phyloP scores from a whole-genome alignment of 1,284 basidiomycete genomes.

The Trichosporon asahii region DNA sequence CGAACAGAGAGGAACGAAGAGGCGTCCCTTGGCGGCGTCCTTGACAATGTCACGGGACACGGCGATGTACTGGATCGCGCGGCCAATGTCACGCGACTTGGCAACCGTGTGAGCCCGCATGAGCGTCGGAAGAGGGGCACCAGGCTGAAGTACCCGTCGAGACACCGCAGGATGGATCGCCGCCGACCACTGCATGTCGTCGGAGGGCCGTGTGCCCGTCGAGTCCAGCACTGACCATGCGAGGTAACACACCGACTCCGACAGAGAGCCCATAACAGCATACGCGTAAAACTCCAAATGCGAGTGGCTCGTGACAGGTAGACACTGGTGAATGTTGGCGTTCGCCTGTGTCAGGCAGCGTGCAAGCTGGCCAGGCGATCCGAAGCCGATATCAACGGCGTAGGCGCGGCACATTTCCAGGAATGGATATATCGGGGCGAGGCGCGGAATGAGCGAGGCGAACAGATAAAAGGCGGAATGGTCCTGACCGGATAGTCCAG shows the following conservation, averaged over 20 bases:
- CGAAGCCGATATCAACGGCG: constrained; percentile 47
- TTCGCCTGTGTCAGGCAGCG: constrained; percentile 7
- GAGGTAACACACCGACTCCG: constrained; percentile 52
- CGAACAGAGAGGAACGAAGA: constrained; percentile 50
- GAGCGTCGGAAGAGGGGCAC: constrained; percentile 8
- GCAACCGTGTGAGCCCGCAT: constrained; percentile 11
- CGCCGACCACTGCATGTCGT: constrained; percentile 19
- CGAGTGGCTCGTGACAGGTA: constrained; percentile 47
- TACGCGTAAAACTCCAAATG: constrained; percentile 53
- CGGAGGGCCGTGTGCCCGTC: constrained; percentile 16
- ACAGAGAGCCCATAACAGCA: constrained; percentile 53
- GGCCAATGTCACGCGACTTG: constrained; percentile 49
- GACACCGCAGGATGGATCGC: constrained; percentile 4
- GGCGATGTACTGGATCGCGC: constrained; percentile 53
- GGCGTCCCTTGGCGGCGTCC: constrained; percentile 47
- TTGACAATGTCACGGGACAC: constrained; percentile 51
- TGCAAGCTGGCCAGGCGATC: constrained; percentile 10
- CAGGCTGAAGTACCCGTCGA: background rate
- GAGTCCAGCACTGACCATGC: constrained; percentile 45
- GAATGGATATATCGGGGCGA: constrained; percentile 50
- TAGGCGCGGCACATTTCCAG: constrained; percentile 52
- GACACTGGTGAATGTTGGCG: constrained; percentile 24
- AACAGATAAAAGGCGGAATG: constrained; percentile 50
- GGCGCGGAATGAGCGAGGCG: constrained; percentile 38
- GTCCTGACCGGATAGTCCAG: constrained; percentile 24